Base-by-base conservation (phyloP, 495 filamentous ascomycete genomes). In the Astrocystis sublimbata region DNA sequence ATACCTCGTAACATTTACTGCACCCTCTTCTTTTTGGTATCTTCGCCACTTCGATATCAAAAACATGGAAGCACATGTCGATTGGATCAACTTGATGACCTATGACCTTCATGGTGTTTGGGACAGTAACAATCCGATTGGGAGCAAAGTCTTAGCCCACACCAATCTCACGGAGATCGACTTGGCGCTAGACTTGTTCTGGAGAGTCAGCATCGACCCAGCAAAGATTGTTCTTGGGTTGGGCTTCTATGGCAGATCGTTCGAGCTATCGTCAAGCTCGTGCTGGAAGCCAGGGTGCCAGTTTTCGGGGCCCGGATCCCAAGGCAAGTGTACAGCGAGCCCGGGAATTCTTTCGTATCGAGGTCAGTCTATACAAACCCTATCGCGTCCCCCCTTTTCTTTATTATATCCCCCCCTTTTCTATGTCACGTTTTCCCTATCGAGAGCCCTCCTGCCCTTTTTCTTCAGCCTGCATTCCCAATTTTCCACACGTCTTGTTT, bases 21-120 rank as follows among this genome's bases (percentile, higher is more conserved):
- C 47, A 4, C 47, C 47, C 1, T 17, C 47, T 1, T 51, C 47
- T 5, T 51, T 8, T 30, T 51, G 47, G 47, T 51, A 51, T 19
- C 6, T 51, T 26, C 47, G n/a, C 2, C 12, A 9, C 5, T 51
- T 51, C n/a, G 47, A 51, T 9, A n/a, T 51, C 9, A 30, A 6
- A 26, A 33, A 19, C 28, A 4, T 33, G 4, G 33, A 5, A 5
- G 15, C 13, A 8, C 9, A 9, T 2, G 47, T 9, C n/a, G 47
- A 51, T 19, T 51, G 47, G 47, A 9, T 19, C 5, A 51, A 51
- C 4, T 8, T 67, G 10, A 26, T 59, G n/a, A 46, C 56, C 23
- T 68, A 66, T 35, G 67, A 67, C 49, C 42, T 74, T 13, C 67
- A 82, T 56, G 77, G 77, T 0, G 64, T 51, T 6, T 78, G 78